Evolutionary conservation across 1,284 basidiomycete genomes (phyloP), one percentile per base, ranked within the genome.

Genomic region (Peniophora sp.): DNA sequence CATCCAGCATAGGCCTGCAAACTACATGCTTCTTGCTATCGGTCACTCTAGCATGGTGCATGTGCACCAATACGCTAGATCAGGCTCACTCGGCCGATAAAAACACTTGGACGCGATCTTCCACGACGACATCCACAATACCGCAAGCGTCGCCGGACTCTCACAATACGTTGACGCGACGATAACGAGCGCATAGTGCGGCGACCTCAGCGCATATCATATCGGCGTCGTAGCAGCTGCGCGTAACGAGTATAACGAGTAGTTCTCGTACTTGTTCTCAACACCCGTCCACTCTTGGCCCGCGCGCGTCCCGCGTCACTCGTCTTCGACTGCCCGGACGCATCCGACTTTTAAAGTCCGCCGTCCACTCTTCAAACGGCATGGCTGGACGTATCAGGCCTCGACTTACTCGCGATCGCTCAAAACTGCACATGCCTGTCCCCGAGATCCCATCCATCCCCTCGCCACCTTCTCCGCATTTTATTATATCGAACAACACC

Each of bases 351-450:
- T 11, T 43, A 49, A 9, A 43, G 53, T 14, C 54, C 50, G 24
- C 68, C 32, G 61, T 77, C 14, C 56, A 71, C 65, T 14, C 83
- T 90, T 56, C 74, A 74, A 17, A 75, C 80, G 2, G 88, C 81
- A 0, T 91, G 86, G 85, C 77, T 91, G 57, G 87, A 84, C 35
- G 74, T 87, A 14, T 86, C 87, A 2, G 88, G 87, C 23, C 81
- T 85, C 36, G 88, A 89, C 62, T 84, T 83, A 11, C 76, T 79
- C 9, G 70, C 76, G 10, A 81, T 79, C 6, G 72, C 80, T 50
- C 73, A 70, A 8, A 70, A 71, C n/a, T n/a, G 2, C 69, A 88
- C 46, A 73, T 76, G 3, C 64, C 70, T 1, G 67, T 89, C 46
- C 75, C 83, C 1, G 57, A 59, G 0, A 71, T 90, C 12, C 70